Conservation (phyloP, 225 moss, liverwort and hornwort species). For the Bryoerythrophyllum caledonicum region DNA sequence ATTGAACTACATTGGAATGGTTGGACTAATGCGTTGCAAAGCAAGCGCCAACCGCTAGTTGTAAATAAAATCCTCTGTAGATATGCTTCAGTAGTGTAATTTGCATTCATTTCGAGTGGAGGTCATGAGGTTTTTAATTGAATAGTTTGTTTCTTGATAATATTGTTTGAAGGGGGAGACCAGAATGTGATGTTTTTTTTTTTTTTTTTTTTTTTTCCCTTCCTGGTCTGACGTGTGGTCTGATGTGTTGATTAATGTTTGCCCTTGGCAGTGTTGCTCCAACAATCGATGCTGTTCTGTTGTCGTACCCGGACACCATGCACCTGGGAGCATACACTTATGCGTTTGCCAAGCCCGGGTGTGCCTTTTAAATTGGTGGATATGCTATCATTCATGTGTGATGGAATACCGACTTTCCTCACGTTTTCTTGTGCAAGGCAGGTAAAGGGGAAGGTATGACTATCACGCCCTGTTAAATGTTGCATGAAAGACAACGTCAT, state of each 20-base stretch:
- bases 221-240: too few species aligned
- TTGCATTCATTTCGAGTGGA: constrained; percentile 9
- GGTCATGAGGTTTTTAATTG: background rate
- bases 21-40: too few species aligned
- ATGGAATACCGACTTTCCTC: too few species aligned
- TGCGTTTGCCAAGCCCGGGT: constrained; percentile 90
- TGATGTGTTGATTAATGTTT: constrained; percentile 3
- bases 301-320: constrained; percentile 93
- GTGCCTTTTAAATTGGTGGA: too few species aligned
- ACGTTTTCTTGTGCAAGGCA: too few species aligned
- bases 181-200: background rate
- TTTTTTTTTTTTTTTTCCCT: too few species aligned
- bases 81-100: background rate
- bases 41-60: too few species aligned
- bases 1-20: too few species aligned
- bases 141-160: background rate
- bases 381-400: too few species aligned
- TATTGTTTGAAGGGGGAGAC: constrained; percentile 22
- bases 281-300: constrained; percentile 83
- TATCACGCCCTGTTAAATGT: too few species aligned
- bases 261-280: constrained; percentile 69
- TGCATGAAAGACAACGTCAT: constrained; percentile 28
- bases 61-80: background rate
- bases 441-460: too few species aligned
- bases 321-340: constrained; percentile 96